Evolutionary conservation across 129 eudicot genomes (phyloP).

Genomic region (Tagetes erecta): DNA sequence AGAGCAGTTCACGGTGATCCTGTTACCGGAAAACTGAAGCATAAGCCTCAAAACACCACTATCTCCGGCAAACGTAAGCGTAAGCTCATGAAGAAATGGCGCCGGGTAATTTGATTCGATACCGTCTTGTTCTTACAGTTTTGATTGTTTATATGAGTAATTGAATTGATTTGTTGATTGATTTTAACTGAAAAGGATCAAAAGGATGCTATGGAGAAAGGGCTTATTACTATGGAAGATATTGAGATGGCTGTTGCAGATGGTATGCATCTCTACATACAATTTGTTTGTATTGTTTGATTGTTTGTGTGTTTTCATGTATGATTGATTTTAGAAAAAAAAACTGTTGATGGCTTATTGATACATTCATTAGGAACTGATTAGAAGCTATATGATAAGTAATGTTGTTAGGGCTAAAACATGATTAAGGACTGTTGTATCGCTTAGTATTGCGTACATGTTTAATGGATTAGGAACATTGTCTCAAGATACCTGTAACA

Average conservation of each 20-base stretch:
- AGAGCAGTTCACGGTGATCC: constrained; percentile 72
- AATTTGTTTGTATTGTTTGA: background rate
- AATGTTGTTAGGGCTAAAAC: background rate
- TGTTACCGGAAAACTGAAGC: constrained; percentile 59
- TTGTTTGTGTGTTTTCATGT: background rate
- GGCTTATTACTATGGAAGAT: constrained; percentile 81
- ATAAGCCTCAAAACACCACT: constrained; percentile 47
- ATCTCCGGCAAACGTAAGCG: constrained; percentile 94
- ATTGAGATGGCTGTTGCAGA: constrained; percentile 92
- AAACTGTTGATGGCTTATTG: too few species aligned
- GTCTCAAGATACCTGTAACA: background rate
- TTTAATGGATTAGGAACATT: background rate
- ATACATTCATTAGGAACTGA: too few species aligned
- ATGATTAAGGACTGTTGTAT: background rate
- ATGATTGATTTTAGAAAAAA: background rate
- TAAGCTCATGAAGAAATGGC: constrained; percentile 90
- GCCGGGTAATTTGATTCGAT: constrained; percentile 44
- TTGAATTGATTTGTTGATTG: background rate
- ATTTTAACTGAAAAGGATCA: constrained; percentile 59
- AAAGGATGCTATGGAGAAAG: constrained; percentile 83
- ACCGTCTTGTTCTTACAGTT: too few species aligned
- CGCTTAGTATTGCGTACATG: background rate
- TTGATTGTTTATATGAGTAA: background rate
- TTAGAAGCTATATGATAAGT: background rate
- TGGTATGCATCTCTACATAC: constrained; percentile 33